Conservation (phyloP, 2,329 filamentous ascomycete species). For the Colletotrichum truncatum region DNA sequence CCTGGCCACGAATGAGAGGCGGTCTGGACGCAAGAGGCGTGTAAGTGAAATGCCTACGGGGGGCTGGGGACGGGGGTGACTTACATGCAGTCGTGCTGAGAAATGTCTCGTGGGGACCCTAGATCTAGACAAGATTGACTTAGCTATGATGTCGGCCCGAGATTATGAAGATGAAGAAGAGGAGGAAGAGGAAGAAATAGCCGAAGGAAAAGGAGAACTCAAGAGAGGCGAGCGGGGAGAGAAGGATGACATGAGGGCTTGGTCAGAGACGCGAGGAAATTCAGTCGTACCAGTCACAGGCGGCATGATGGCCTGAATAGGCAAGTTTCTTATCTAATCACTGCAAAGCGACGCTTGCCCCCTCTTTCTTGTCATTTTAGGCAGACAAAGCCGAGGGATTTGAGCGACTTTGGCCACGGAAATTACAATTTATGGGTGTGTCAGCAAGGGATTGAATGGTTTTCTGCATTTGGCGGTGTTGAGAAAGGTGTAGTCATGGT, state of each 20-base stretch:
- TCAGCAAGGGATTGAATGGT: background rate
- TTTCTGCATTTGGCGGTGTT: background rate
- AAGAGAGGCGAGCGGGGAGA: background rate
- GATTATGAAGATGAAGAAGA: background rate
- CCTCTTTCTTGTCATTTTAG: background rate
- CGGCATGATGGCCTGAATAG: constrained; percentile 25
- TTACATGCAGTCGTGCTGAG: background rate
- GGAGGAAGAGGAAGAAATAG: background rate
- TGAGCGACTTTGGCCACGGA: no score
- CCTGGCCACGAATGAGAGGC: background rate
- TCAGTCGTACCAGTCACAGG: constrained; percentile 22
- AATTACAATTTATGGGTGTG: background rate
- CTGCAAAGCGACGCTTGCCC: background rate
- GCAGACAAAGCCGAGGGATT: background rate
- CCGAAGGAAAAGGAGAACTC: background rate
- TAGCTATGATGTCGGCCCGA: background rate
- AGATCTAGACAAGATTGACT: background rate
- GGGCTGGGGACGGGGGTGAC: constrained; percentile 8
- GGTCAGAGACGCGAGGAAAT: background rate
- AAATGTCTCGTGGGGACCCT: constrained; percentile 25
- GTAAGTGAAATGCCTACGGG: constrained; percentile 20
- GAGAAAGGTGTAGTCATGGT: background rate
- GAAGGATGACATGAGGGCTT: background rate
- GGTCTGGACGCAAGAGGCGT: constrained; percentile 6
- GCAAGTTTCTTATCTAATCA: constrained; percentile 30